Percentiles rank a stretch among this genome's conserved stretches.
Conservation (phyloP, 371 early-diverging fungal genomes). For the Rhizopus arrhizus region DNA sequence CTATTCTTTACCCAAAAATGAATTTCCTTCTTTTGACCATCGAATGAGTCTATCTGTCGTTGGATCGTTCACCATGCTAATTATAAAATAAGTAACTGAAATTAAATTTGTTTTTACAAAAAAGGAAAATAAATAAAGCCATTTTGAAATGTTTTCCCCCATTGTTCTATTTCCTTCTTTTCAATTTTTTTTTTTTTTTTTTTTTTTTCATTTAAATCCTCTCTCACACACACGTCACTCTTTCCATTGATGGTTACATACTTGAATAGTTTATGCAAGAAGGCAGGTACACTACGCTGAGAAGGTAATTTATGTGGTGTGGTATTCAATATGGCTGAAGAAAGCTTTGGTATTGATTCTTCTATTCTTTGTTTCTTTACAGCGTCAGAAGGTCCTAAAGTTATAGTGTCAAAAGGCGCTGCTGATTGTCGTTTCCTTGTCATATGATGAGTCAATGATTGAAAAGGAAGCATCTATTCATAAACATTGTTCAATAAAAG, state of each 20-base stretch:
- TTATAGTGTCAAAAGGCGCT: too few relatives aligned
- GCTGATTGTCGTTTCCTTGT: too few relatives aligned
- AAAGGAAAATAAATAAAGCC: conserved; percentile 1
- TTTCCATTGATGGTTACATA: conserved; percentile 24
- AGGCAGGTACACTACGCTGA: conserved; percentile 74
- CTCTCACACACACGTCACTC: background rate
- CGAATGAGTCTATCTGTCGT: conserved; percentile 66
- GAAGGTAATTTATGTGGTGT: conserved; percentile 14
- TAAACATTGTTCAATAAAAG: background rate
- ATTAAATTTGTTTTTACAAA: background rate
- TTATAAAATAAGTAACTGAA: background rate
- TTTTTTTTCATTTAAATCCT: conserved; percentile 1
- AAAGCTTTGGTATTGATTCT: background rate
- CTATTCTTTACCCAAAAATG: conserved; percentile 59
- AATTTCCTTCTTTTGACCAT: conserved; percentile 76
- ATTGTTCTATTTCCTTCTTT: conserved; percentile 10
- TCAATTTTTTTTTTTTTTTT: conserved; percentile 2
- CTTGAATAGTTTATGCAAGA: conserved; percentile 85
- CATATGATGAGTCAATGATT: background rate
- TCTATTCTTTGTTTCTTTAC: background rate
- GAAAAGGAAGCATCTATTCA: background rate
- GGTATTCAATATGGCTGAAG: background rate
- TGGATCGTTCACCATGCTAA: conserved; percentile 71
- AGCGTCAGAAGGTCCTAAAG: background rate
- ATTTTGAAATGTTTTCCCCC: background rate